A percentile compares a stretch with the other conserved stretches of the same genome.
phyloP scores from a whole-genome alignment of 805 yeast genomes.

The Grigorovia humatica region DNA sequence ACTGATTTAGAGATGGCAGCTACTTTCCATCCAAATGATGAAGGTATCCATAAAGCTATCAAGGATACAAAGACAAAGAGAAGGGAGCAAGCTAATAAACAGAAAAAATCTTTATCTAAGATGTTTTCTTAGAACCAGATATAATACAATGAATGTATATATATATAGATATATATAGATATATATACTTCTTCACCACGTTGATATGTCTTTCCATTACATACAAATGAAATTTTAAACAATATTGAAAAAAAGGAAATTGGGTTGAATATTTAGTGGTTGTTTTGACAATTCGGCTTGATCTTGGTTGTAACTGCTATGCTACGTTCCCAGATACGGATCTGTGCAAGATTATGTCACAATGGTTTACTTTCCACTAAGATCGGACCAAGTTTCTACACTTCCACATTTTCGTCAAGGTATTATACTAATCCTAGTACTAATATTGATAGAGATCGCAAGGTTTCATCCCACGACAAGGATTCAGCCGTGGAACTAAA shows the following conservation, averaged over 20 bases:
- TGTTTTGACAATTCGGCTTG: background rate
- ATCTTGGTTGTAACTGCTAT: background rate
- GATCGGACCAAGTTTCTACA: background rate
- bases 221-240: no score
- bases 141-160: no score
- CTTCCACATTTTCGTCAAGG: background rate
- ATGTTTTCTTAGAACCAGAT: conserved; percentile 34
- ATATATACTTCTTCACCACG: no score
- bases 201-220: no score
- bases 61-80: conserved; percentile 44
- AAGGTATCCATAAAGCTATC: conserved; percentile 57
- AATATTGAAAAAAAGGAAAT: no score
- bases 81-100: conserved; percentile 50
- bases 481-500: no score
- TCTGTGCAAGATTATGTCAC: background rate
- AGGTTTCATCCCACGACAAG: no score
- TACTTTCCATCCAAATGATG: conserved; percentile 55
- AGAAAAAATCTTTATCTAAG: conserved; percentile 65
- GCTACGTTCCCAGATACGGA: background rate
- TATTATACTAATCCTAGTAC: no score
- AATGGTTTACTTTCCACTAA: background rate
- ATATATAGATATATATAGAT: no score
- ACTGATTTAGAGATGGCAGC: conserved; percentile 57
- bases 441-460: no score
- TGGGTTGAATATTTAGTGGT: no score